Base-by-base conservation (phyloP, 1,284 basidiomycete species). In the Leccinum insigne region DNA sequence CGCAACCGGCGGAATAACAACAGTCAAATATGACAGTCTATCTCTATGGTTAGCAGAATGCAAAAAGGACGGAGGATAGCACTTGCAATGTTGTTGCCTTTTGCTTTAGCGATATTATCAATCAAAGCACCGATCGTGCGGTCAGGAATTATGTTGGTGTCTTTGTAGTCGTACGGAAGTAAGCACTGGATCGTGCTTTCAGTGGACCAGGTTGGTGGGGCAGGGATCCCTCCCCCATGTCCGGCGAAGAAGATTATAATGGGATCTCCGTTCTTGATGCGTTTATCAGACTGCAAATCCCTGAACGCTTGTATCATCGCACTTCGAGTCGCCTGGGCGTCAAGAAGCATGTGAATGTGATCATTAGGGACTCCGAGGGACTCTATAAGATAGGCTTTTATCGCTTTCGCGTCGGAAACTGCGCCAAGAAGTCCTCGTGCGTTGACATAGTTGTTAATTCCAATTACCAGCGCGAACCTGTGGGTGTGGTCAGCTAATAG, bases 211-310 rank as follows among this genome's bases (percentile, higher is more conserved):
- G 78, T 82, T 85, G 85, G 87, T 10, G 87, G 87, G 23, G 85
- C 80, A 7, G 75, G 73, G 29, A 85, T 71, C 44, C 78, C 79
- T 67, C 83, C 84, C 16, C 88, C 88, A 68, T 89, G 87, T 8
- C 87, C 86, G 38, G 88, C 85, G 69, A 86, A 90, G 62, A 89
- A 90, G 62, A 89, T 77, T 63, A 89, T 64, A 21, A 90, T 84
- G 16, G 87, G 83, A 67, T 90, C 86, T 11, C 83, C 86, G 14
- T 72, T 69, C 49, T 83, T 78, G 42, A 90, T 86, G n/a, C 76
- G 77, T 9, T 79, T 71, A 68, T 90, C 86, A 69, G 82, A 80
- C 64, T 82, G 72, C 21, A 90, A 77, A 67, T 86, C 83, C 4
- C 75, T 72, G 69, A 89, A 84, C 2, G 71, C 77, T 62, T 82